Evolutionary conservation across 1,284 basidiomycete genomes (phyloP).

Genomic region (Inonotus obliquus): DNA sequence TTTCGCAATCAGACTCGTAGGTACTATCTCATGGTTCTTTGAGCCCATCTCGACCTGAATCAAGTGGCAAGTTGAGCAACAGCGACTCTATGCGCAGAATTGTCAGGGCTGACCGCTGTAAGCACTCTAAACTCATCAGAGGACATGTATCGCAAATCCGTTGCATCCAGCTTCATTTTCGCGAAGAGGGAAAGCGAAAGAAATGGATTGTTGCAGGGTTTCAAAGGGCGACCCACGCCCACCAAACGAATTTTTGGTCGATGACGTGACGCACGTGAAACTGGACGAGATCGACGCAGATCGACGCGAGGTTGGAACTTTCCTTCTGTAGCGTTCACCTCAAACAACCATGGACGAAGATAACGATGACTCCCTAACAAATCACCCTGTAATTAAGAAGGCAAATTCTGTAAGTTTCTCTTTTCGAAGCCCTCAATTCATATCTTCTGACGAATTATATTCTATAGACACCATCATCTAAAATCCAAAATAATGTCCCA

Average conservation of each 20-base stretch:
- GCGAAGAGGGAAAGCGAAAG: not conserved
- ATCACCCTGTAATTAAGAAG: conserved; percentile 12
- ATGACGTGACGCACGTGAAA: not conserved
- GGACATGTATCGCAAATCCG: conserved; percentile 90
- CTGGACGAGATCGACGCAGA: not conserved
- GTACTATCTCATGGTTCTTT: conserved; percentile 97
- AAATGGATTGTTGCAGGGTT: not conserved
- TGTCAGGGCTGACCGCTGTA: conserved; percentile 61
- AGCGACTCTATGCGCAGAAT: not conserved
- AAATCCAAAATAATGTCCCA: conserved; percentile 6
- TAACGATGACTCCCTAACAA: not conserved
- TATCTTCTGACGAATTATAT: not conserved
- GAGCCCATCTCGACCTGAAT: conserved; percentile 92
- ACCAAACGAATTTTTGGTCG: not conserved
- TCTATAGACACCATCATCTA: not conserved
- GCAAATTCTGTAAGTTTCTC: conserved; percentile 10
- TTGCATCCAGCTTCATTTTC: conserved; percentile 90
- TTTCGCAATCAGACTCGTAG: conserved; percentile 83
- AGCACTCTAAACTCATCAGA: conserved; percentile 93
- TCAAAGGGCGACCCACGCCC: not conserved
- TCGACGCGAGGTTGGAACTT: not conserved
- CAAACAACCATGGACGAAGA: conserved; percentile 1
- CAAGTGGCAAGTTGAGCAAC: not conserved
- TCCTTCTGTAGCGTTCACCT: not conserved
- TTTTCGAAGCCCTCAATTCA: not conserved